Evolutionary conservation across 305 asterid genomes (phyloP).

Genomic region (Fraxinus xanthoxyloides): DNA sequence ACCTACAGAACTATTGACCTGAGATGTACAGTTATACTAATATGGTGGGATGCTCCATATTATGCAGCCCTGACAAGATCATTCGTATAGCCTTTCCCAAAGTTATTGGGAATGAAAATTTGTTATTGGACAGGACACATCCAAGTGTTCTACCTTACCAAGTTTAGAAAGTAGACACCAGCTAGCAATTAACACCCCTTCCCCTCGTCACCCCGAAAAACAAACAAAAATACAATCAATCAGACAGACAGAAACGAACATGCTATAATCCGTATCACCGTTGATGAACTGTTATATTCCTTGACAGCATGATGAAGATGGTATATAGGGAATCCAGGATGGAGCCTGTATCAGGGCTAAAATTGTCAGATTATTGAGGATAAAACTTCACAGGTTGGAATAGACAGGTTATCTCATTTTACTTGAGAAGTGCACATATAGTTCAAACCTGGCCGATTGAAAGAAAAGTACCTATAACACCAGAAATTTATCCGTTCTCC

Average conservation of each 20-base stretch:
- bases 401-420: neutral
- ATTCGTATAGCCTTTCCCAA: neutral
- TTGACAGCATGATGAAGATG: constrained; percentile 8
- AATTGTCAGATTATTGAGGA: neutral
- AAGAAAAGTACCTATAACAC: neutral
- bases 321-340: neutral
- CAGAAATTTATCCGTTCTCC: neutral
- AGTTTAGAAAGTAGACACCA: neutral
- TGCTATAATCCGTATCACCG: neutral
- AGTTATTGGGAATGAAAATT: neutral
- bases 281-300: neutral
- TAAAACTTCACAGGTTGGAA: neutral
- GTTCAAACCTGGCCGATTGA: constrained; percentile 1
- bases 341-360: neutral
- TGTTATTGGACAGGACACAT: neutral
- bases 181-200: neutral
- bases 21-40: neutral
- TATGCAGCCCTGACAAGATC: neutral
- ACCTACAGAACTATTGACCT: neutral
- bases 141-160: neutral
- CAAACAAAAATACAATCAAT: neutral
- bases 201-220: neutral
- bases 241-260: neutral
- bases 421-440: neutral
- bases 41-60: neutral